Evolutionary conservation across 495 filamentous ascomycete species (phyloP).

Genomic region (Rhypophila decipiens): DNA sequence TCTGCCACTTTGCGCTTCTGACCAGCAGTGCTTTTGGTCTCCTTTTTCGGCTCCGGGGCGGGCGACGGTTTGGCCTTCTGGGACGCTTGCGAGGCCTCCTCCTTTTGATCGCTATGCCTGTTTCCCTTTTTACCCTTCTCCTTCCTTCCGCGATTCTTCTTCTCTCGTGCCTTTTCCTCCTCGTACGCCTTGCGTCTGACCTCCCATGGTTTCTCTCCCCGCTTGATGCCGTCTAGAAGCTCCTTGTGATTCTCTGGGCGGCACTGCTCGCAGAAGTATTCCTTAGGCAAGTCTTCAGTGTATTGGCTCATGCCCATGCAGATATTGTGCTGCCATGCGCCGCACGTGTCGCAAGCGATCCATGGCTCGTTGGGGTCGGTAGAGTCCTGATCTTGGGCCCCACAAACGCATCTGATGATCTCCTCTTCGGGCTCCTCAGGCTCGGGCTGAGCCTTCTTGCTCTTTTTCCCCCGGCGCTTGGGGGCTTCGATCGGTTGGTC

Average conservation of each 20-base stretch:
- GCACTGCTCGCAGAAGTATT: slow-evolving; percentile 91
- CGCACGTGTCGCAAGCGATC: slow-evolving; percentile 87
- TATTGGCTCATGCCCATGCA: slow-evolving; percentile 84
- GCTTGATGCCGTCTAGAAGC: slow-evolving; percentile 63
- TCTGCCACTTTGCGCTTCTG: slow-evolving; percentile 42
- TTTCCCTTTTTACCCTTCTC: slow-evolving; percentile 47
- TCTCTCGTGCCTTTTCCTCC: slow-evolving; percentile 29
- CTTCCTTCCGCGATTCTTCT: slow-evolving; percentile 41
- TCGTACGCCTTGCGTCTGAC: slow-evolving; percentile 51
- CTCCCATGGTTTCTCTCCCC: slow-evolving; percentile 85
- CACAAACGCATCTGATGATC: slow-evolving; percentile 89
- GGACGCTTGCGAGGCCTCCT: slow-evolving; percentile 27
- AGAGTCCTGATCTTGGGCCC: slow-evolving; percentile 76
- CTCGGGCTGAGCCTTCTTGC: slow-evolving; percentile 47
- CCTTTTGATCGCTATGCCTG: slow-evolving; percentile 44
- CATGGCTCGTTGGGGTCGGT: slow-evolving; percentile 74
- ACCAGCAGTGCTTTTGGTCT: slow-evolving; percentile 16
- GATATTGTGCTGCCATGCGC: slow-evolving; percentile 93
- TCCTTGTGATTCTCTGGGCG: slow-evolving; percentile 71
- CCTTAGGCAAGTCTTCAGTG: slow-evolving; percentile 62
- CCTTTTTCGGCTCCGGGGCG: slow-evolving; percentile 33
- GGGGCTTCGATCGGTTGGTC: slow-evolving; percentile 55
- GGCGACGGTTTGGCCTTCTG: slow-evolving; percentile 36
- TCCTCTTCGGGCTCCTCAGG: slow-evolving; percentile 56
- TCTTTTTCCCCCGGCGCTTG: slow-evolving; percentile 56